Evolutionary conservation across 345 rosid species (phyloP).

Genomic region (Psidium guajava): DNA sequence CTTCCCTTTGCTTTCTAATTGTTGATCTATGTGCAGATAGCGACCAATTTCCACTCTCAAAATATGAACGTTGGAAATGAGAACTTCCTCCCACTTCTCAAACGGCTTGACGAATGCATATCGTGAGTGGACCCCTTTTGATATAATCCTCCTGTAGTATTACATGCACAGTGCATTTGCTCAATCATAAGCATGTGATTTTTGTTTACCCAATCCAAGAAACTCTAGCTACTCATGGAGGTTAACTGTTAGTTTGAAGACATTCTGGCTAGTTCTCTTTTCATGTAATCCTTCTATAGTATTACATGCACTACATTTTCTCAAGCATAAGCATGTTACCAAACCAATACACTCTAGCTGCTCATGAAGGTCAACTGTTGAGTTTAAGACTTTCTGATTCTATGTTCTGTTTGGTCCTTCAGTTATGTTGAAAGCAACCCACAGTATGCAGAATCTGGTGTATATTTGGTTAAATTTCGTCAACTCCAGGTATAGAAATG

Average conservation of each 20-base stretch:
- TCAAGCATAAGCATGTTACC: background rate
- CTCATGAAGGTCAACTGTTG: background rate
- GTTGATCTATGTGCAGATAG: constrained; percentile 40
- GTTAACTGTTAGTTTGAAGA: background rate
- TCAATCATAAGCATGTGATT: background rate
- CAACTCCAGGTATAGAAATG: constrained; percentile 73
- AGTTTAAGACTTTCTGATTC: background rate
- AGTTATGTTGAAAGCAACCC: constrained; percentile 89
- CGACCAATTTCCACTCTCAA: constrained; percentile 77
- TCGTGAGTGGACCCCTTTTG: constrained; percentile 42
- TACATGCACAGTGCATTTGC: background rate
- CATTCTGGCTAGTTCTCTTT: background rate
- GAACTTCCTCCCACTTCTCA: constrained; percentile 79
- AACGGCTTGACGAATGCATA: constrained; percentile 90
- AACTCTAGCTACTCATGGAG: background rate
- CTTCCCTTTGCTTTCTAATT: background rate
- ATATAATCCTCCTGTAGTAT: background rate
- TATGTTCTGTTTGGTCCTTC: background rate
- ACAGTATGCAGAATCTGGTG: constrained; percentile 91
- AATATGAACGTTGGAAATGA: constrained; percentile 71
- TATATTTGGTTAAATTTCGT: constrained; percentile 89
- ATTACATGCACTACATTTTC: background rate
- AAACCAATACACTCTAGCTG: background rate
- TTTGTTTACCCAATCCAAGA: background rate
- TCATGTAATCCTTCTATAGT: background rate